Evolutionary conservation across 345 rosid species (phyloP), one percentile per base, ranked within the genome.

Genomic region (Citrus mangshanensis): DNA sequence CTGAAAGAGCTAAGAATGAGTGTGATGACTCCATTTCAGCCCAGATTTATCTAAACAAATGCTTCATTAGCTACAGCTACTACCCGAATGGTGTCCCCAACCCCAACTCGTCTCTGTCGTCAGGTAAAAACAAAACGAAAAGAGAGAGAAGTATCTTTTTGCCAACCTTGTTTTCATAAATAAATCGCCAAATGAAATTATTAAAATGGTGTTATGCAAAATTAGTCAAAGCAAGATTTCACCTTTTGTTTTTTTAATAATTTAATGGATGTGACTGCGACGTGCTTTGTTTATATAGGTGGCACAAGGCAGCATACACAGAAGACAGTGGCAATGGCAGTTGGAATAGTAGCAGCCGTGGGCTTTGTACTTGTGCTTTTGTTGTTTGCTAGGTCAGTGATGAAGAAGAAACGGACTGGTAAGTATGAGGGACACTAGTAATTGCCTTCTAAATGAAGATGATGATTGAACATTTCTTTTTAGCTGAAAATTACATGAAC

Each of bases 311-410:
- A 89, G 51, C 89, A 87, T 42, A 87, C 91, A 4, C 85, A 90
- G 81, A 92, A 83, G 85, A 92, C 93, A 0, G 94, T 91, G 86
- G 98, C 97, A n/a, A 88, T 91, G 68, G 95, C 87, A 34, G 87
- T 95, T 4, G 99, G 99, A 71, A 92, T 95, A 66, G 89, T 88
- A 35, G 97, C 97, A 59, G 98, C 88, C 46, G 80, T 88, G 19
- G 94, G 93, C 25, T 91, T 93, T 74, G 73, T 89, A 4, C 27
- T 92, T 63, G 95, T 85, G 68, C 90, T 89, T 81, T 73, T 95
- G 86, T 74, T 95, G 89, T 93, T 88, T 79, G 72, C 75, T 5
- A 88, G 66, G 82, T 86, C 93, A 14, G 63, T 84, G 6, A n/a
- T 86, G 74, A 93, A 90, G 88, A 95, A 86, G 88, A 95, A 85